phyloP scores from a whole-genome alignment of 345 rosid genomes.

The Raphanus sativus region DNA sequence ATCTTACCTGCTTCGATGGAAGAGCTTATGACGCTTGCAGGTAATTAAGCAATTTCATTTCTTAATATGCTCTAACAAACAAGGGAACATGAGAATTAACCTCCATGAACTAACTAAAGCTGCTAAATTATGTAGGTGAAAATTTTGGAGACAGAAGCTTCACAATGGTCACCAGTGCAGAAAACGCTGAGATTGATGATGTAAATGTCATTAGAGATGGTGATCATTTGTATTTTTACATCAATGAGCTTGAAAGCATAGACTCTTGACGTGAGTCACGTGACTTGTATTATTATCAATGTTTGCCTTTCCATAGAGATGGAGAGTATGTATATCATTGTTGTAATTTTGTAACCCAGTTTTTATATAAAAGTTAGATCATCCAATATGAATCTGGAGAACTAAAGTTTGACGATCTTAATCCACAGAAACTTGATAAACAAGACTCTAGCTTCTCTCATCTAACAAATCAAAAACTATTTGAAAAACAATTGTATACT shows the following conservation, averaged over 20 bases:
- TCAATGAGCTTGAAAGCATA: not conserved
- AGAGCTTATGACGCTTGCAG: conserved; percentile 71
- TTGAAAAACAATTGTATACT: too few relatives aligned
- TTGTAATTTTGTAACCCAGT: not conserved
- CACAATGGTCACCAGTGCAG: conserved; percentile 53
- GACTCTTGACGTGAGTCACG: conserved; percentile 11
- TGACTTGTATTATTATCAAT: conserved; percentile 9
- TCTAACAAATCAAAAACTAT: not conserved
- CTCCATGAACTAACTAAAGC: not conserved
- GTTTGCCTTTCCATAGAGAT: not conserved
- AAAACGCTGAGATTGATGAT: conserved; percentile 89
- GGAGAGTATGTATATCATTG: not conserved
- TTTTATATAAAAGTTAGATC: not conserved
- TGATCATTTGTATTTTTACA: conserved; percentile 80
- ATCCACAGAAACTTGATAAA: not conserved
- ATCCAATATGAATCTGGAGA: not conserved
- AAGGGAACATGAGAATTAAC: not conserved
- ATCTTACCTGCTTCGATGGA: conserved; percentile 74
- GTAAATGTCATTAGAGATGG: conserved; percentile 80
- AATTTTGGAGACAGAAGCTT: conserved; percentile 60
- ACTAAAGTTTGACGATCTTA: not conserved
- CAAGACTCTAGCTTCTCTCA: not conserved
- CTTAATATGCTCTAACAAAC: not conserved
- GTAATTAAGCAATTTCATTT: conserved; percentile 50
- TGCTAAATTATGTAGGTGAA: conserved; percentile 52